phyloP scores from a whole-genome alignment of 139 green algal genomes.

The Deuterostichococcus epilithicus region DNA sequence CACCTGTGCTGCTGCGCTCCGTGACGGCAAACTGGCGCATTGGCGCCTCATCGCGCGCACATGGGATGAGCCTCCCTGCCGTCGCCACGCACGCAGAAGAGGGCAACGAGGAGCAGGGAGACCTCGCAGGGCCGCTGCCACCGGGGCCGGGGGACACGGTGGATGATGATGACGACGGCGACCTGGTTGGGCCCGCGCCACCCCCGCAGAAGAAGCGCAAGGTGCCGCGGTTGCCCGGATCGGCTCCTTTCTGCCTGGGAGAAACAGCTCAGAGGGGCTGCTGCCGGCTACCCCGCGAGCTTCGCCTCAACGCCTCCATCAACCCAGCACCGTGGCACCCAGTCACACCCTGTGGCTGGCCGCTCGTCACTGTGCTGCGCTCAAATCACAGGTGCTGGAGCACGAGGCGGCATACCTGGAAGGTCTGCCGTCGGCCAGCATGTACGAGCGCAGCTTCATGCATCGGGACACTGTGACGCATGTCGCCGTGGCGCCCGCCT shows the following conservation, averaged over 20 bases:
- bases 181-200: slow-evolving; percentile 35
- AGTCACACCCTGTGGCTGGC: background rate
- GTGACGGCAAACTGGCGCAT: no score
- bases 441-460: slow-evolving; percentile 99
- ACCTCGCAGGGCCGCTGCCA: background rate
- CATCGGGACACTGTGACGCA: slow-evolving; percentile 92
- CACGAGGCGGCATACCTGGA: slow-evolving; percentile 76
- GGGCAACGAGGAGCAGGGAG: background rate
- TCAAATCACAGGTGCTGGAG: slow-evolving; percentile 55
- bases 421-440: slow-evolving; percentile 62
- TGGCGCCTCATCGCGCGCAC: no score
- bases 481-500: slow-evolving; percentile 58
- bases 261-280: background rate
- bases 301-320: no score
- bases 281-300: no score
- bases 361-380: background rate
- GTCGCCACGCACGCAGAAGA: background rate
- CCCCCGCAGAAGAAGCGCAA: slow-evolving; percentile 60
- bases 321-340: no score
- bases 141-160: background rate
- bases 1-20: no score
- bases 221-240: slow-evolving; percentile 29
- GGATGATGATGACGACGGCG: slow-evolving; percentile 23
- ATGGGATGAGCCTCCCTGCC: background rate
- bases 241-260: no score